Evolutionary conservation across 106 monocot genomes (phyloP).

Genomic region (Dioscorea dumetorum): DNA sequence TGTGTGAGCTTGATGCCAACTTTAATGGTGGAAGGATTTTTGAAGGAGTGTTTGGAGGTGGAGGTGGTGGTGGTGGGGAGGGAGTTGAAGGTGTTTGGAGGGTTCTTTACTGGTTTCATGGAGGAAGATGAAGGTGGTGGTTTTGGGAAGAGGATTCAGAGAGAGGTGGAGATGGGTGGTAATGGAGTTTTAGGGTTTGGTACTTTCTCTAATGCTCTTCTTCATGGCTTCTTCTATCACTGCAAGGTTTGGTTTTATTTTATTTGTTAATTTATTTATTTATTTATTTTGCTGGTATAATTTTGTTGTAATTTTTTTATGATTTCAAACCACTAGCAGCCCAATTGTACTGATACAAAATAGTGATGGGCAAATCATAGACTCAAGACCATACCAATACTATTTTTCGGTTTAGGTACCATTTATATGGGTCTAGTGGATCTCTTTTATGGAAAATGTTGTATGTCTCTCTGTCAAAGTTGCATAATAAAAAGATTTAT

Average conservation of each 20-base stretch:
- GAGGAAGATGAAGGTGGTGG: conserved; percentile 7
- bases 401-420: too few species aligned
- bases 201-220: conserved; percentile 9
- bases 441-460: too few species aligned
- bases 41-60: conserved; percentile 49
- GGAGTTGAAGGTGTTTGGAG: conserved; percentile 47
- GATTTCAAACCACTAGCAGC: too few species aligned
- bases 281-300: background rate
- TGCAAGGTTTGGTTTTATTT: conserved; percentile 32
- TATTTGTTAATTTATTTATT: background rate
- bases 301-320: too few species aligned
- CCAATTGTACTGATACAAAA: too few species aligned
- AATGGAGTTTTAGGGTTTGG: conserved; percentile 14
- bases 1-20: conserved; percentile 48
- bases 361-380: too few species aligned
- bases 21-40: conserved; percentile 63
- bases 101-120: conserved; percentile 43
- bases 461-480: too few species aligned
- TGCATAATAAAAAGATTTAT: too few species aligned
- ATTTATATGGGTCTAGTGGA: too few species aligned
- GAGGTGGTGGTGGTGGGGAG: conserved; percentile 54
- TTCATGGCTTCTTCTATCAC: conserved; percentile 19
- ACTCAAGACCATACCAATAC: too few species aligned
- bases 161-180: background rate
- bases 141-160: background rate